Percentiles rank a stretch among this genome's conserved stretches.
These are phyloP conservation scores for Aspergillus candidus DNA, from an alignment of 2,329 filamentous ascomycete species.

Conservation along the genomic window DNA sequence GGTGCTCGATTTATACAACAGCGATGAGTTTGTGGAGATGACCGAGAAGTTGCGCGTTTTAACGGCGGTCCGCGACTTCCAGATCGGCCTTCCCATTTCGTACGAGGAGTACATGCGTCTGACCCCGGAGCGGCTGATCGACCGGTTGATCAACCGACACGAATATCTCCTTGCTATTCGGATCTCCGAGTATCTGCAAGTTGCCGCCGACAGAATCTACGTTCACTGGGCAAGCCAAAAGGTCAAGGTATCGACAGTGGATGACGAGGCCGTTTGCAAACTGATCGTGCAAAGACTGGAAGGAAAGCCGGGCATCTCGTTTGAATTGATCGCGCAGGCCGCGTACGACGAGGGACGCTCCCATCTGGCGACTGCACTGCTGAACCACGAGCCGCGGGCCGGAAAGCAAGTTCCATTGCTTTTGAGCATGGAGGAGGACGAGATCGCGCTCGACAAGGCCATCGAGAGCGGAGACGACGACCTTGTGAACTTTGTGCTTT, in stretches of 20 bases:
- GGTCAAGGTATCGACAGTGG: conserved; percentile 73
- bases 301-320: conserved; percentile 88
- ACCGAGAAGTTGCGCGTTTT: conserved; percentile 88
- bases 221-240: conserved; percentile 97
- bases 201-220: conserved; percentile 85
- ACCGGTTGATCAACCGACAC: conserved; percentile 77
- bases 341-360: conserved; percentile 90
- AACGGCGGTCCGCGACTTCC: conserved; percentile 86
- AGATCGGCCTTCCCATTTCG: conserved; percentile 81
- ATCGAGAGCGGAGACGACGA: conserved; percentile 95
- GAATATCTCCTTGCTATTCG: conserved; percentile 88
- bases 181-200: conserved; percentile 76
- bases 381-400: conserved; percentile 89
- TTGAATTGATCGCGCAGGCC: conserved; percentile 85
- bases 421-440: conserved; percentile 91
- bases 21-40: conserved; percentile 98
- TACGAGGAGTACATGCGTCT: conserved; percentile 91
- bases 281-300: conserved; percentile 80
- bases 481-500: conserved; percentile 79
- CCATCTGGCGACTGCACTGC: conserved; percentile 79
- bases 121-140: conserved; percentile 81
- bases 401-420: conserved; percentile 94
- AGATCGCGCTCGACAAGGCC: conserved; percentile 90
- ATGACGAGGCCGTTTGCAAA: conserved; percentile 81
- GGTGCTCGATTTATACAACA: conserved; percentile 93